Evolutionary conservation across 129 eudicot species (phyloP), one percentile per base, ranked within the genome.

Genomic region (Chrysanthemum lavandulifolium): DNA sequence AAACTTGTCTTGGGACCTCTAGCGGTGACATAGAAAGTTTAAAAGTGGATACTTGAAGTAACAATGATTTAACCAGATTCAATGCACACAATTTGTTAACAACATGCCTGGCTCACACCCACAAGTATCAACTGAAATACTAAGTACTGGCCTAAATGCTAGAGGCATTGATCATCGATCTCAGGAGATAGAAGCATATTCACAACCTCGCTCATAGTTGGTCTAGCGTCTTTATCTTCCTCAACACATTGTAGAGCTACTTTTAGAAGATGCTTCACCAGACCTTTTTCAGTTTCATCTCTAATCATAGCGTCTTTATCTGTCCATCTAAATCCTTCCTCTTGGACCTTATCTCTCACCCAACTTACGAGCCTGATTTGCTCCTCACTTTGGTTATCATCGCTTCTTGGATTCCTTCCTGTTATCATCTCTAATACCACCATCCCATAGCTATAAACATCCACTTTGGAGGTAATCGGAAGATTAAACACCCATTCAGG

Each of bases 381-480:
- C 1, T 57, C 76, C 18, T 25, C 54, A 5, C 9, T 59, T 6
- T 43, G 13, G 13, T 29, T 29, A 15, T 8, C 61, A 68, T 43
- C 47, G n/a, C 48, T 54, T 10, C 3, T 40, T 1, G 76, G 81
- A 55, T 61, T 72, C 65, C 65, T 67, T 5, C 89, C 82, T 0
- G 83, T 74, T 62, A 84, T 60, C 81, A 84, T 70, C 75, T 81
- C 85, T 12, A 84, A 27, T 18, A 67, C 56, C 3, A 81, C 83
- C 13, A 84, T 71, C 0, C 89, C 89, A 25, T 81, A 84, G 67
- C 89, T 80, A 74, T 73, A 84, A 2, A 81, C 88, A 70, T 84
- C 88, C 16, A 81, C 88, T 70, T 84, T 79, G 2, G 81, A 70
- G 19, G 86, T 83, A 29, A 79, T 79, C 1, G 71, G 83, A 61